Percentiles rank a stretch among this genome's conserved stretches.
Conservation (phyloP, 1,139 yeast genomes). For the Protomyces macrosporus region DNA sequence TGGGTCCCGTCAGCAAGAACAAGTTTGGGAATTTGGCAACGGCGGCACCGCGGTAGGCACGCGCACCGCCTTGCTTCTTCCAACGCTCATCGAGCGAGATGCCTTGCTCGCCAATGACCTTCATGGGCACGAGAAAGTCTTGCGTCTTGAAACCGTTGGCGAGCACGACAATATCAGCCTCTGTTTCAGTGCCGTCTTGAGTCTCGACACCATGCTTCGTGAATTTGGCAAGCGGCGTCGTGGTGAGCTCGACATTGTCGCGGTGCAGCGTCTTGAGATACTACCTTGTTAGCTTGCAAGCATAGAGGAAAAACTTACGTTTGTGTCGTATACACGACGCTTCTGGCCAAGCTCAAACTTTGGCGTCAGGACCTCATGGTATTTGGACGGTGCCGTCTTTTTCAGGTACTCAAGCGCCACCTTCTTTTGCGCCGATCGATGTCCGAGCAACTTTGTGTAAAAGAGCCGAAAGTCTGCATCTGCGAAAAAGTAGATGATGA, state of each 20-base stretch:
- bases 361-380: conserved; percentile 34
- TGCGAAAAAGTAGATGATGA: background rate
- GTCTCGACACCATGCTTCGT: background rate
- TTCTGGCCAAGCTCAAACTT: conserved; percentile 35
- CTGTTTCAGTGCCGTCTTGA: conserved; percentile 13
- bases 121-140: conserved; percentile 19
- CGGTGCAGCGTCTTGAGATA: conserved; percentile 35
- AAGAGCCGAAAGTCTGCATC: background rate
- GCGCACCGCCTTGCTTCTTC: conserved; percentile 21
- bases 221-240: conserved; percentile 33
- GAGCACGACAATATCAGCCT: background rate
- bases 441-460: background rate
- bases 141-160: conserved; percentile 18
- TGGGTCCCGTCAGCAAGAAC: conserved; percentile 18
- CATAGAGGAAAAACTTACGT: too few species aligned
- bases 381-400: conserved; percentile 31
- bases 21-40: conserved; percentile 21
- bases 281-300: background rate
- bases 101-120: conserved; percentile 9
- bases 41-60: conserved; percentile 19
- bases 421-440: background rate
- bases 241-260: conserved; percentile 34
- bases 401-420: conserved; percentile 25
- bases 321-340: conserved; percentile 36
- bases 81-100: conserved; percentile 8